These are phyloP conservation scores for Ogataea trehalophila DNA, from an alignment of 805 yeast genomes.

Conservation along the genomic window DNA sequence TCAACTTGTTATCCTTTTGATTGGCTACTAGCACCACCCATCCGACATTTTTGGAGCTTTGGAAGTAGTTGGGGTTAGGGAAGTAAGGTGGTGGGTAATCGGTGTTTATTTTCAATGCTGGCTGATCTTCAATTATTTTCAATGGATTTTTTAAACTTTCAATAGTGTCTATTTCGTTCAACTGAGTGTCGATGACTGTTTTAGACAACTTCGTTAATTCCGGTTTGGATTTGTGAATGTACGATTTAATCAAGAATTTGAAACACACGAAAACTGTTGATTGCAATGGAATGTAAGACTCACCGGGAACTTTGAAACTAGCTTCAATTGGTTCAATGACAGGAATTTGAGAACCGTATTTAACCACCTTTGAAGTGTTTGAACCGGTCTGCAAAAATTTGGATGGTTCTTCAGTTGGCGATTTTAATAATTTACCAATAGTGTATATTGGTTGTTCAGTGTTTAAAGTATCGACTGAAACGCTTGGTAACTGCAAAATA, in stretches of 20 bases:
- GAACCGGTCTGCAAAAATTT: constrained; percentile 48
- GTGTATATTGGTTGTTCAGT: constrained; percentile 50
- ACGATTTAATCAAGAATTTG: constrained; percentile 72
- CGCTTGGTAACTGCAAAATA: constrained; percentile 77
- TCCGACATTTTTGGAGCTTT: constrained; percentile 20
- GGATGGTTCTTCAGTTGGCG: constrained; percentile 50
- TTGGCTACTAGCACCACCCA: constrained; percentile 70
- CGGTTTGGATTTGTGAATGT: constrained; percentile 58
- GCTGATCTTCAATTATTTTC: constrained; percentile 59
- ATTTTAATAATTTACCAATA: constrained; percentile 63
- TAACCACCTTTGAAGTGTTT: constrained; percentile 39
- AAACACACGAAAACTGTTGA: constrained; percentile 72
- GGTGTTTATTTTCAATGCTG: constrained; percentile 50
- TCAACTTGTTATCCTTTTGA: constrained; percentile 76
- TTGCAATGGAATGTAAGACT: constrained; percentile 60
- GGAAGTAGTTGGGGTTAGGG: constrained; percentile 48
- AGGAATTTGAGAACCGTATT: constrained; percentile 65
- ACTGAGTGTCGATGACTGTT: constrained; percentile 28
- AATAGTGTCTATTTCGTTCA: constrained; percentile 55
- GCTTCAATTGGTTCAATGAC: constrained; percentile 61
- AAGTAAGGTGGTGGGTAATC: constrained; percentile 62
- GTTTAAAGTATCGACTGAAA: constrained; percentile 45
- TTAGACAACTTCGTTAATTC: constrained; percentile 36
- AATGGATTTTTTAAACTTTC: constrained; percentile 72
- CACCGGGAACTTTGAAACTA: constrained; percentile 85